Conservation (phyloP, 2,329 filamentous ascomycete species). For the Sporothrix euskadiensis region DNA sequence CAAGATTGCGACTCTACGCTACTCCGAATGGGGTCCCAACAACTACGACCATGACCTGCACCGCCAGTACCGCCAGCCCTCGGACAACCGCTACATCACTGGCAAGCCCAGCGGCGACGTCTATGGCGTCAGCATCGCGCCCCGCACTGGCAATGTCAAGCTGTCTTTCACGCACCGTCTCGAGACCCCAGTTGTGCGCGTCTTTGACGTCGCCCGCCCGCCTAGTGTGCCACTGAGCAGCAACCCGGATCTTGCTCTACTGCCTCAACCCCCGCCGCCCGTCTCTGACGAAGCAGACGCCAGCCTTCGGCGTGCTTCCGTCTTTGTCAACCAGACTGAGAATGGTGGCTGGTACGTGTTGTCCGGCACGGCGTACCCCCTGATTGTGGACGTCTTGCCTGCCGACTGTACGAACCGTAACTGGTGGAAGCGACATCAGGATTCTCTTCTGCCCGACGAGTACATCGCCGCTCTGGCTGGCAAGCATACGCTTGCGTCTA, state of each 20-base stretch:
- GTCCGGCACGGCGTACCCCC: slow-evolving; percentile 81
- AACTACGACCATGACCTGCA: slow-evolving; percentile 86
- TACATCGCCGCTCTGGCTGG: slow-evolving; percentile 66
- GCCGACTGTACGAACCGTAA: slow-evolving; percentile 32
- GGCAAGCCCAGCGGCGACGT: slow-evolving; percentile 82
- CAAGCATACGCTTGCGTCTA: slow-evolving; percentile 59
- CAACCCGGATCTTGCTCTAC: slow-evolving; percentile 75
- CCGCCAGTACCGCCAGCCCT: slow-evolving; percentile 74
- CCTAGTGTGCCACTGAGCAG: slow-evolving; percentile 61
- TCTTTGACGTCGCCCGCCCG: slow-evolving; percentile 84
- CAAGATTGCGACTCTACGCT: slow-evolving; percentile 84
- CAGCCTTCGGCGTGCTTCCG: slow-evolving; percentile 60
- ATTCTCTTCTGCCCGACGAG: slow-evolving; percentile 43
- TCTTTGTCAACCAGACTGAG: slow-evolving; percentile 86
- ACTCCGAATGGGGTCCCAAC: slow-evolving; percentile 93
- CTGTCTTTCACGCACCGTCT: slow-evolving; percentile 69
- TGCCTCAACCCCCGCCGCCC: slow-evolving; percentile 79
- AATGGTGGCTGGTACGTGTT: slow-evolving; percentile 92
- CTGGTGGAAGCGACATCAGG: slow-evolving; percentile 33
- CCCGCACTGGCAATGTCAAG: slow-evolving; percentile 42
- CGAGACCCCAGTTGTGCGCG: slow-evolving; percentile 75
- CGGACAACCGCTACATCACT: slow-evolving; percentile 87
- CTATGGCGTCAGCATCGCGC: slow-evolving; percentile 72
- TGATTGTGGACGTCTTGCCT: slow-evolving; percentile 56
- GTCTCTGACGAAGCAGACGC: slow-evolving; percentile 51